Evolutionary conservation across 2,329 filamentous ascomycete species (phyloP).

Genomic region (Penicillium polonicum): DNA sequence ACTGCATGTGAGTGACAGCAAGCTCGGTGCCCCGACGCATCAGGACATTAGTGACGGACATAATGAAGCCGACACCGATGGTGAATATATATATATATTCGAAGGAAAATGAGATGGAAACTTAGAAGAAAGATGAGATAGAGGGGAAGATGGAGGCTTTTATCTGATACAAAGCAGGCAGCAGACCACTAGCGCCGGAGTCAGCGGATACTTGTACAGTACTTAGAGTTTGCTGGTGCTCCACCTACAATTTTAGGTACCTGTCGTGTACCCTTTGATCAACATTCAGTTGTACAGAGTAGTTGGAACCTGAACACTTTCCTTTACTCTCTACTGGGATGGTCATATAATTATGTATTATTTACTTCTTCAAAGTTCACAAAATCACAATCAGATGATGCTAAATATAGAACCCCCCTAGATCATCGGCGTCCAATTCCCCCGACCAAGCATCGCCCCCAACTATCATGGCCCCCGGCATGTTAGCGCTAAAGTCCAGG

Average conservation of each 20-base stretch:
- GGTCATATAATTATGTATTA: background rate
- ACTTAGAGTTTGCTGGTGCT: background rate
- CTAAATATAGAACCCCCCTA: constrained; percentile 19
- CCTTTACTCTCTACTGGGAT: background rate
- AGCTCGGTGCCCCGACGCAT: constrained; percentile 40
- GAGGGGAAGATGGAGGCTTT: constrained; percentile 4
- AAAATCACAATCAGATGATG: background rate
- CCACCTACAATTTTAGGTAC: background rate
- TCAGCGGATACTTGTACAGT: background rate
- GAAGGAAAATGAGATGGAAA: background rate
- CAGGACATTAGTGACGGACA: constrained; percentile 31
- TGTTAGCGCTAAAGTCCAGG: no score
- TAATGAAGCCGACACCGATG: constrained; percentile 14
- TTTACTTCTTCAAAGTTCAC: background rate
- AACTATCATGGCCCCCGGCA: no score
- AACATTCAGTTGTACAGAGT: background rate
- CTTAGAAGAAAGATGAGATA: background rate
- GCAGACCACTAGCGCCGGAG: constrained; percentile 10
- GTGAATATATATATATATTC: background rate
- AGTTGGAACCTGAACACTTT: background rate
- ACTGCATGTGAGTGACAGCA: constrained; percentile 26
- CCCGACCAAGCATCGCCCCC: background rate
- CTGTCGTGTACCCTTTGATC: background rate
- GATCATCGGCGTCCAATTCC: constrained; percentile 2
- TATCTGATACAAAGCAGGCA: constrained; percentile 13